These are phyloP conservation scores for Apiospora koreana DNA, from an alignment of 2,329 filamentous ascomycete genomes.

Conservation along the genomic window DNA sequence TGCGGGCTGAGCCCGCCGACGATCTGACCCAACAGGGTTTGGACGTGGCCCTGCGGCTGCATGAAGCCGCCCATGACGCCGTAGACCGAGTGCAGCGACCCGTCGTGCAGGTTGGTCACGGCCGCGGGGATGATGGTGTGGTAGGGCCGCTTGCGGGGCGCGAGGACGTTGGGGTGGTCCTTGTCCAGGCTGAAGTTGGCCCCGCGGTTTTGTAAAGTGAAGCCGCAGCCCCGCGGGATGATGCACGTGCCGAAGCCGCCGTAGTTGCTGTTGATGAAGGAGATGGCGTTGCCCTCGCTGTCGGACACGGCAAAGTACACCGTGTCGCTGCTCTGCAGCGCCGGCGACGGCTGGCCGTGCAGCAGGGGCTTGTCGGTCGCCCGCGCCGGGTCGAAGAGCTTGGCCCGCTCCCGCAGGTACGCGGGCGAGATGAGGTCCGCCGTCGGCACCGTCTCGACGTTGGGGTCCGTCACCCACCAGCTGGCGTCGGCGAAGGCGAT, in stretches of 20 bases:
- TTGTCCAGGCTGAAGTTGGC: slow-evolving; percentile 76
- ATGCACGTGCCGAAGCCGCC: slow-evolving; percentile 85
- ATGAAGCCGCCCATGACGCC: slow-evolving; percentile 99
- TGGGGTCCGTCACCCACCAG: slow-evolving; percentile 90
- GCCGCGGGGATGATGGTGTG: slow-evolving; percentile 97
- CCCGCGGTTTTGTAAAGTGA: slow-evolving; percentile 92
- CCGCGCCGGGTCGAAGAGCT: slow-evolving; percentile 58
- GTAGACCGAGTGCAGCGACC: slow-evolving; percentile 79
- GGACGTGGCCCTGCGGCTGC: slow-evolving; percentile 95
- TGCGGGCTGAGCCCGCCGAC: slow-evolving; percentile 82
- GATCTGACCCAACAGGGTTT: slow-evolving; percentile 87
- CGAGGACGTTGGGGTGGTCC: slow-evolving; percentile 77
- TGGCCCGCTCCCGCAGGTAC: slow-evolving; percentile 73
- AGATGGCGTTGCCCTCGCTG: slow-evolving; percentile 81
- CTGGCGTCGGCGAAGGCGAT: slow-evolving; percentile 87
- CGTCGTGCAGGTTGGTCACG: slow-evolving; percentile 75
- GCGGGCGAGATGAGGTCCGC: slow-evolving; percentile 67
- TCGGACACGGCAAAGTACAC: slow-evolving; percentile 93
- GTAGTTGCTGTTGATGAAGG: slow-evolving; percentile 97
- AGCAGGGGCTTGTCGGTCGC: slow-evolving; percentile 58
- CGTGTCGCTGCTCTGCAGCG: slow-evolving; percentile 84
- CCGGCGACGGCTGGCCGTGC: slow-evolving; percentile 68
- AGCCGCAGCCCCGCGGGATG: slow-evolving; percentile 82
- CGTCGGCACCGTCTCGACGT: slow-evolving; percentile 68
- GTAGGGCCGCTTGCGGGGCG: slow-evolving; percentile 85